A percentile compares a stretch with the other conserved stretches of the same genome.
Conservation (phyloP, 495 filamentous ascomycete species). For the Podospora australis region DNA sequence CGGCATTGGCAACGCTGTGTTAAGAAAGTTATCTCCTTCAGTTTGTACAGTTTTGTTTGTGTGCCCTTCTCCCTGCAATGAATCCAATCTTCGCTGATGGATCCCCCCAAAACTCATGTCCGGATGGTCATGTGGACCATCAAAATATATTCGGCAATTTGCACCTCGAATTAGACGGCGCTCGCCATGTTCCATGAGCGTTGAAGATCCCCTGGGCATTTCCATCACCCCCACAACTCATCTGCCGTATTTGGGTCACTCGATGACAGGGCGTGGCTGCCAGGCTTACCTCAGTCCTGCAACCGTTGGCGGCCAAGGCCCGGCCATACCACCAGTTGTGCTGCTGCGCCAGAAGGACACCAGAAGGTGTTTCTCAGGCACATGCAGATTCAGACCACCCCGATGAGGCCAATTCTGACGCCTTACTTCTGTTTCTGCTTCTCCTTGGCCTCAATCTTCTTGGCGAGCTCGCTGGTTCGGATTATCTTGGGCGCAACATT, state of each 20-base stretch:
- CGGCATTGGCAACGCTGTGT: too few relatives aligned
- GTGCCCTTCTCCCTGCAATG: too few relatives aligned
- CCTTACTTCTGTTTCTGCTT: slow-evolving; percentile 27
- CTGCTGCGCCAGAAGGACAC: neutral
- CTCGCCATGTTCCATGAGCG: neutral
- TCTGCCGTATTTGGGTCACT: neutral
- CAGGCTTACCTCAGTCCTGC: too few relatives aligned
- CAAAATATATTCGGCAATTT: neutral
- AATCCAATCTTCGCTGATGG: too few relatives aligned
- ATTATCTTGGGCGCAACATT: slow-evolving; percentile 32
- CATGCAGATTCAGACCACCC: neutral
- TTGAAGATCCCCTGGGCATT: neutral
- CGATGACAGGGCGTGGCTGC: too few relatives aligned
- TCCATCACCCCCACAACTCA: neutral
- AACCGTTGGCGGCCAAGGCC: neutral
- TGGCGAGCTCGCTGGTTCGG: slow-evolving; percentile 41
- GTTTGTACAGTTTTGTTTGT: too few relatives aligned
- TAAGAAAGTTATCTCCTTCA: too few relatives aligned
- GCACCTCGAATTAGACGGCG: neutral
- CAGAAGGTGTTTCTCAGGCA: neutral
- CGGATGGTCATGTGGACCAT: neutral
- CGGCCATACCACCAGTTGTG: too few relatives aligned
- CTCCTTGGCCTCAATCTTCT: slow-evolving; percentile 23
- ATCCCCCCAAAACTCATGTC: too few relatives aligned
- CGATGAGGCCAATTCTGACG: neutral